Evolutionary conservation across 306 rosid species (phyloP), one percentile per base, ranked within the genome.

Genomic region (Quercus variabilis): DNA sequence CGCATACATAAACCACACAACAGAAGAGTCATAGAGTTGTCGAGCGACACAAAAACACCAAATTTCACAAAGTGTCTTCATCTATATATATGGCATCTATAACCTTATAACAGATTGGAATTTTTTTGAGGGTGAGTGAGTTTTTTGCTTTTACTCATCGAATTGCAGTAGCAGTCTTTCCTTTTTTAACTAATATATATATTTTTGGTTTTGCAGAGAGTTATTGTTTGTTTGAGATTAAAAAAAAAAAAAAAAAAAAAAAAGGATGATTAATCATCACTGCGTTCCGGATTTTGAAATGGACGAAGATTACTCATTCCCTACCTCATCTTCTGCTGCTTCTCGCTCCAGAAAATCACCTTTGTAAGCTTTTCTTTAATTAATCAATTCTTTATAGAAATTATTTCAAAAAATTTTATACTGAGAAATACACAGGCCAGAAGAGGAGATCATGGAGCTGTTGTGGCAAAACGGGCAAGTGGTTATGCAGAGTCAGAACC

Each of bases 401-500:
- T 71, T 69, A 12, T 12, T 9, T 8, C 20, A 5, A 23, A 71
- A 38, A 38, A 38, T 0, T 26, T 62, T 62, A 38, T 38, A 38
- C 46, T 28, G 75, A 49, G 63, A 14, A n/a, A 70, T n/a, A 77
- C 55, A 64, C 87, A 91, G 95, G 93, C 86, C 80, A 23, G 88
- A 89, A 4, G 87, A 90, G 1, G 93, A 87, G 73, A 85, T 89
- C 63, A 80, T 92, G 92, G 92, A 94, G 83, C 86, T 94, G n/a
- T 77, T 94, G 1, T 92, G 96, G 96, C 85, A 92, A 58, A 83
- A 91, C 84, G 97, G 98, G 3, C 89, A 84, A 46, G 88, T 89
- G 17, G 88, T 87, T 31, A 75, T 86, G 86, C 92, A 86, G 19
- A 89, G 84, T 81, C 93, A 87, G 64, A 91, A 71, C 74, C 93